Percentiles rank a stretch among this genome's conserved stretches.
These are phyloP conservation scores for Aspergillus nanangensis DNA, from an alignment of 495 filamentous ascomycete species.

Conservation along the genomic window DNA sequence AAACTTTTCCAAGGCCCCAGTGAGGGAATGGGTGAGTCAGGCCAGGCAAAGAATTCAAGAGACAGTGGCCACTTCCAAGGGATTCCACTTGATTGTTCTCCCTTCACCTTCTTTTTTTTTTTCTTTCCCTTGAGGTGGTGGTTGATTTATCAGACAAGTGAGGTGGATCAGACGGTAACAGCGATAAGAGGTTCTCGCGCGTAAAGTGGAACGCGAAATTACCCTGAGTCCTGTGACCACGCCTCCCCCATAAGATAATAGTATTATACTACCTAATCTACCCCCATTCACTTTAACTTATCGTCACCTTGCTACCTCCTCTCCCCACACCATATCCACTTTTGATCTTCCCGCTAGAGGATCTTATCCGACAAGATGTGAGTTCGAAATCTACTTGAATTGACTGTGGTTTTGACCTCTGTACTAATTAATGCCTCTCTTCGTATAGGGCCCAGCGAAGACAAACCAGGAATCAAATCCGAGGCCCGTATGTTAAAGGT, in stretches of 20 bases:
- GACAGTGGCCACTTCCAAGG: no score
- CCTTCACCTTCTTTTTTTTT: background rate
- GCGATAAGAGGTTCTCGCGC: no score
- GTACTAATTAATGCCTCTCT: conserved; percentile 9
- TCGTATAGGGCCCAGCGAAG: conserved; percentile 34
- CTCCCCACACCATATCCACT: no score
- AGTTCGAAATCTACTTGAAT: background rate
- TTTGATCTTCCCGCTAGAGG: no score
- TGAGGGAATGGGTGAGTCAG: background rate
- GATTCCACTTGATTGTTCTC: background rate
- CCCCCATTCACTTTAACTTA: no score
- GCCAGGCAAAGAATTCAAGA: no score
- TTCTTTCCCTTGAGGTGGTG: no score
- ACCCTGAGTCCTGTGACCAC: conserved; percentile 37
- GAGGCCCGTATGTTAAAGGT: conserved; percentile 57
- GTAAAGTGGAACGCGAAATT: conserved; percentile 49
- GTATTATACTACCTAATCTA: no score
- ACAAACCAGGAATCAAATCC: conserved; percentile 48
- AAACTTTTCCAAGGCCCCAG: background rate
- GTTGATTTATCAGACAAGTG: no score
- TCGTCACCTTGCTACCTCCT: no score
- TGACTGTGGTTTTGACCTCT: background rate
- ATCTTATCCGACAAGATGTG: conserved; percentile 13
- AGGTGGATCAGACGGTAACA: no score
- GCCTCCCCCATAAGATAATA: background rate